These are phyloP conservation scores for Gracilaria gracilis DNA, from an alignment of 23 red algal species.

Conservation along the genomic window DNA sequence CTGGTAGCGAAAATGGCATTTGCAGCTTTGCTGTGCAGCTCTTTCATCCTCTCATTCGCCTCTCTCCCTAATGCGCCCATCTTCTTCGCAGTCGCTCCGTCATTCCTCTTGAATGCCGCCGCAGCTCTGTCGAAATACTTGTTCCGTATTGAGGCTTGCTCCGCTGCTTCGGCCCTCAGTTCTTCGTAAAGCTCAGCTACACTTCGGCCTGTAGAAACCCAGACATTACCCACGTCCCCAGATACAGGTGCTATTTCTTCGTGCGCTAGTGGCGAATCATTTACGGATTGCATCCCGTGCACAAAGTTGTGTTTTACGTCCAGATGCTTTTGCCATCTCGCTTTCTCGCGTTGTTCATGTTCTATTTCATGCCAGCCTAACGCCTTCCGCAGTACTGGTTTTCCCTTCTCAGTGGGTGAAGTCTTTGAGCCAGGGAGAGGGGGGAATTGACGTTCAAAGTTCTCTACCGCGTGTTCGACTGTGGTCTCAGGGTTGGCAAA, in stretches of 20 bases:
- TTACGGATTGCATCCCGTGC: slow-evolving; percentile 8
- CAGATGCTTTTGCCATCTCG: slow-evolving; percentile 18
- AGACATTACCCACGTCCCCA: slow-evolving; percentile 49
- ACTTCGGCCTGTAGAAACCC: slow-evolving; percentile 67
- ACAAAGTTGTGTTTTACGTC: slow-evolving; percentile 9
- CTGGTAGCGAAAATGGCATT: slow-evolving; percentile 61
- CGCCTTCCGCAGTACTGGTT: slow-evolving; percentile 38
- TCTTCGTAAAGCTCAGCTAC: slow-evolving; percentile 50
- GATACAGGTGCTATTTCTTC: slow-evolving; percentile 21
- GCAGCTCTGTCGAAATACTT: slow-evolving; percentile 70
- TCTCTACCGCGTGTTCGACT: slow-evolving; percentile 39
- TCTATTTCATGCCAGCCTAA: slow-evolving; percentile 62
- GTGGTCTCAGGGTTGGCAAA: slow-evolving; percentile 36
- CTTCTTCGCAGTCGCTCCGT: slow-evolving; percentile 61
- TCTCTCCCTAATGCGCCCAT: slow-evolving; percentile 66
- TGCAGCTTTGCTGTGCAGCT: slow-evolving; percentile 59
- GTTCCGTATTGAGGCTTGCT: slow-evolving; percentile 59
- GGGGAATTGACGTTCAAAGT: slow-evolving; percentile 61
- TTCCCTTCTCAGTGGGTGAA: background rate
- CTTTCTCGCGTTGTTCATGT: slow-evolving; percentile 35
- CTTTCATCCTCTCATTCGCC: slow-evolving; percentile 75
- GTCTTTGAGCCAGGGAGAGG: slow-evolving; percentile 33
- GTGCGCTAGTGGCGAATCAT: background rate
- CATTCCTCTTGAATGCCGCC: slow-evolving; percentile 54
- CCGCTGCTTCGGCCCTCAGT: slow-evolving; percentile 52